phyloP scores from a whole-genome alignment of 768 basidiomycete species.

The Tricholoma furcatifolium region DNA sequence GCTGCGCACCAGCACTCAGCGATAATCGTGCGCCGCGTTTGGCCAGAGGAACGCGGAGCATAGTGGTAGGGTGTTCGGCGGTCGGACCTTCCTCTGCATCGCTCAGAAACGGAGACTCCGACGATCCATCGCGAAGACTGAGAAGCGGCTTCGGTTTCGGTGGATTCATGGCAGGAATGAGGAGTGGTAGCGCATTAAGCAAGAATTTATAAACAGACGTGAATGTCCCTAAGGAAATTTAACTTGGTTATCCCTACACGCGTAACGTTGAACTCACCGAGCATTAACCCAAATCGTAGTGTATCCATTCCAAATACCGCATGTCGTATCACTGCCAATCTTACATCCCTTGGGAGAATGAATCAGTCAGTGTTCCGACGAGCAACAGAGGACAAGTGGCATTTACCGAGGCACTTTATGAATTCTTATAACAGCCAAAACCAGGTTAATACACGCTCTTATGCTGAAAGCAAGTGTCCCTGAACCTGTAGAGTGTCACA shows the following conservation, averaged over 20 bases:
- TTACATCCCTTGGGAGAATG: slow-evolving; percentile 46
- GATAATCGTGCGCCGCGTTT: slow-evolving; percentile 54
- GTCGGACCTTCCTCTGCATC: slow-evolving; percentile 20
- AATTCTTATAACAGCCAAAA: slow-evolving; percentile 73
- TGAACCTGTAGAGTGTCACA: slow-evolving; percentile 55
- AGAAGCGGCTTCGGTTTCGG: slow-evolving; percentile 24
- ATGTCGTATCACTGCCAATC: slow-evolving; percentile 67
- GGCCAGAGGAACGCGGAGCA: slow-evolving; percentile 27
- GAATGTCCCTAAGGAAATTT: slow-evolving; percentile 55
- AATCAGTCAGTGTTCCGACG: not conserved
- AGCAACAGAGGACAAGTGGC: not conserved
- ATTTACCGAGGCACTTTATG: slow-evolving; percentile 65
- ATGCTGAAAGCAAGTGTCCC: slow-evolving; percentile 78
- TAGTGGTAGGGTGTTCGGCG: slow-evolving; percentile 23
- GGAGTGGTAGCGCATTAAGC: slow-evolving; percentile 73
- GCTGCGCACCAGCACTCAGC: slow-evolving; percentile 60
- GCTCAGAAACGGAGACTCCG: slow-evolving; percentile 14
- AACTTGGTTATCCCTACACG: too few species aligned
- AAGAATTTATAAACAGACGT: slow-evolving; percentile 77
- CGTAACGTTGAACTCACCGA: slow-evolving; percentile 46
- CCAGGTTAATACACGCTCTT: slow-evolving; percentile 79
- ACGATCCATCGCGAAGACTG: slow-evolving; percentile 27
- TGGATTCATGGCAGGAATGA: slow-evolving; percentile 50
- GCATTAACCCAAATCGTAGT: slow-evolving; percentile 83
- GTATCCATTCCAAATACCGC: slow-evolving; percentile 85